A percentile compares a stretch with the other conserved stretches of the same genome.
Conservation (phyloP, 768 basidiomycete species). For the Termitomyces sp. region DNA sequence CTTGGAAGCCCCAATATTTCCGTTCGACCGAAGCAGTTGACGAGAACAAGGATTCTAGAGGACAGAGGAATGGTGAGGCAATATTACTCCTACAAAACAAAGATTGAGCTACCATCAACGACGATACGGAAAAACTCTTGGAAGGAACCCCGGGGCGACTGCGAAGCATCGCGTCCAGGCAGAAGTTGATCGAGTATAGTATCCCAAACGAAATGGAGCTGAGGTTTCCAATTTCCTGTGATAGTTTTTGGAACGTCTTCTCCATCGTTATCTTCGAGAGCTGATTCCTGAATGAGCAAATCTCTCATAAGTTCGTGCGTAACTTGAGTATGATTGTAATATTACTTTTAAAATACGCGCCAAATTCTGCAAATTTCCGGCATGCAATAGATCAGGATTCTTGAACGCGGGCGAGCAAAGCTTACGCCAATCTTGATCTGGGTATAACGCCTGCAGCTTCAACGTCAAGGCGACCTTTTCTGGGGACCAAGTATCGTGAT, state of each 20-base stretch:
- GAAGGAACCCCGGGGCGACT: slow-evolving; percentile 56
- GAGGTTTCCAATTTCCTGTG: slow-evolving; percentile 74
- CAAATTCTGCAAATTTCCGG: slow-evolving; percentile 66
- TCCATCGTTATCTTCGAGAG: slow-evolving; percentile 46
- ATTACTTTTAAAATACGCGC: slow-evolving; percentile 77
- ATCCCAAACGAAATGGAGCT: slow-evolving; percentile 91
- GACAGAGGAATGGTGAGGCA: slow-evolving; percentile 4
- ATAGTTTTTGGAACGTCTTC: slow-evolving; percentile 43
- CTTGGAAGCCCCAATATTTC: slow-evolving; percentile 95
- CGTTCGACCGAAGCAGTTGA: slow-evolving; percentile 78
- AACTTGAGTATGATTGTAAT: background rate
- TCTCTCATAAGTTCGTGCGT: slow-evolving; percentile 8
- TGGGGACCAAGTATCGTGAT: slow-evolving; percentile 66
- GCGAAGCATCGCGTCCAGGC: slow-evolving; percentile 32
- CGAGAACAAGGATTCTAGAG: slow-evolving; percentile 79
- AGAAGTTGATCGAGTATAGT: slow-evolving; percentile 74
- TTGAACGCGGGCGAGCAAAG: slow-evolving; percentile 73
- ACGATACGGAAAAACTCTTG: slow-evolving; percentile 88
- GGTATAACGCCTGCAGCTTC: slow-evolving; percentile 56
- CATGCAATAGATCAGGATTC: slow-evolving; percentile 58
- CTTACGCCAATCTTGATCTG: slow-evolving; percentile 62
- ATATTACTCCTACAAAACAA: background rate
- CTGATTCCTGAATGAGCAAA: slow-evolving; percentile 41
- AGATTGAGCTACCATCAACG: slow-evolving; percentile 71
- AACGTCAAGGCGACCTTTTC: slow-evolving; percentile 84